phyloP scores from a whole-genome alignment of 2,329 filamentous ascomycete genomes.

The Furcasterigmium furcatum region DNA sequence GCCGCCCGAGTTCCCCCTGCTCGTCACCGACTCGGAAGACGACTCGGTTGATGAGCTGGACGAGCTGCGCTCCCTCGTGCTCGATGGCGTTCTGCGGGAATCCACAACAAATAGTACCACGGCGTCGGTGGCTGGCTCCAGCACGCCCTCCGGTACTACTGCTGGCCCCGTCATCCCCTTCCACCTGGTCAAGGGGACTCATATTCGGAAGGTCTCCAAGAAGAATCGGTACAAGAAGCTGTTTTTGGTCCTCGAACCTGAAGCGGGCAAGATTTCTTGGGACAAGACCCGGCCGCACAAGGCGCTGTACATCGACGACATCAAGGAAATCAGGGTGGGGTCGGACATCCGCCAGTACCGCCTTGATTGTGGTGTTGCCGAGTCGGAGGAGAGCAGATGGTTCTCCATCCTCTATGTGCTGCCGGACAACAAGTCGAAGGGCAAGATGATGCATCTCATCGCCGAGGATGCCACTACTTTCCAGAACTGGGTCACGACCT shows the following conservation, averaged over 20 bases:
- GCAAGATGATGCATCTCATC: slow-evolving; percentile 85
- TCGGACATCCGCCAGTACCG: slow-evolving; percentile 85
- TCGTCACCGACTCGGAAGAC: slow-evolving; percentile 53
- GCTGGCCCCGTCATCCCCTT: slow-evolving; percentile 73
- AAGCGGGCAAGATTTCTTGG: slow-evolving; percentile 86
- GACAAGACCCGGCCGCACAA: slow-evolving; percentile 76
- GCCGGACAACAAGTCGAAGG: slow-evolving; percentile 68
- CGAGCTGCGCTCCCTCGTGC: slow-evolving; percentile 37
- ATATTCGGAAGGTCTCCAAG: slow-evolving; percentile 80
- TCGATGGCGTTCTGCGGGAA: slow-evolving; percentile 41
- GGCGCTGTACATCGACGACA: slow-evolving; percentile 90
- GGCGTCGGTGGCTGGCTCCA: slow-evolving; percentile 41
- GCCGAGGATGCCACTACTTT: slow-evolving; percentile 71
- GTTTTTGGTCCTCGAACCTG: slow-evolving; percentile 69
- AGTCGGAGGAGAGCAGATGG: slow-evolving; percentile 68
- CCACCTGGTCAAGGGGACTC: slow-evolving; percentile 73
- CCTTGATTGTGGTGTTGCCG: slow-evolving; percentile 72
- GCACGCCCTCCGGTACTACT: slow-evolving; percentile 31
- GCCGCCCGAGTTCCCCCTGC: slow-evolving; percentile 42
- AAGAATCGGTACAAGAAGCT: slow-evolving; percentile 74
- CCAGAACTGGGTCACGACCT: slow-evolving; percentile 76
- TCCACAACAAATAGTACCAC: slow-evolving; percentile 46
- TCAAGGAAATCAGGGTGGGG: slow-evolving; percentile 83
- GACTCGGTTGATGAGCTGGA: slow-evolving; percentile 51
- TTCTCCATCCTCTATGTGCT: slow-evolving; percentile 88